These are phyloP conservation scores for Colletotrichum sp. DNA, from an alignment of 2,329 filamentous ascomycete species.

Conservation along the genomic window DNA sequence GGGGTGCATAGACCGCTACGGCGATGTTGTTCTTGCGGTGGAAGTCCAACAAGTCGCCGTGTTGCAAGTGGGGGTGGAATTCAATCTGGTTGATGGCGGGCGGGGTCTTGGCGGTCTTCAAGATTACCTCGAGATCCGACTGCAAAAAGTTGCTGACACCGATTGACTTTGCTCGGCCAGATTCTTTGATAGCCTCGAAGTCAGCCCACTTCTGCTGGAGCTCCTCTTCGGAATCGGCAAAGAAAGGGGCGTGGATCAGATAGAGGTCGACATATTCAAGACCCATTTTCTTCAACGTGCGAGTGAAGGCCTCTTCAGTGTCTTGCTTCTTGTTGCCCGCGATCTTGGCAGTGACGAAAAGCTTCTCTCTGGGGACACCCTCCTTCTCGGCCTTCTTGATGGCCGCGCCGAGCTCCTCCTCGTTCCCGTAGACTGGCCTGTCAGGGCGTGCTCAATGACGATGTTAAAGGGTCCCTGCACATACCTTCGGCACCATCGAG, in stretches of 20 bases:
- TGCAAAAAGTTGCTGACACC: conserved; percentile 79
- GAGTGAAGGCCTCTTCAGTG: conserved; percentile 56
- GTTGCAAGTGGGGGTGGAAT: conserved; percentile 78
- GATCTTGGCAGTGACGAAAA: conserved; percentile 72
- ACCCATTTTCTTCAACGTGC: conserved; percentile 68
- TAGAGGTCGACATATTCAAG: conserved; percentile 78
- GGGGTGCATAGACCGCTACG: conserved; percentile 58
- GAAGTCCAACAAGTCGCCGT: conserved; percentile 63
- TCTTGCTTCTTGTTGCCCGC: conserved; percentile 42
- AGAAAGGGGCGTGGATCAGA: conserved; percentile 65
- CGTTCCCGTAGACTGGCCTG: conserved; percentile 63
- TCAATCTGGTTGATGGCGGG: conserved; percentile 84
- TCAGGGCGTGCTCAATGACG: conserved; percentile 10
- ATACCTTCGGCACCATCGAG: conserved; percentile 76
- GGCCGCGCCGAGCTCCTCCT: conserved; percentile 73
- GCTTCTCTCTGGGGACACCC: conserved; percentile 67
- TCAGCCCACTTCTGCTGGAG: conserved; percentile 67
- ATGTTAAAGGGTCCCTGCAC: conserved; percentile 5
- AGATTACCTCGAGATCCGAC: conserved; percentile 58
- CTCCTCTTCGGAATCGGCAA: conserved; percentile 51
- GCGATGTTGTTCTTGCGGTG: conserved; percentile 63
- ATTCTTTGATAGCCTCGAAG: conserved; percentile 69
- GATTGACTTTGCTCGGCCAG: conserved; percentile 71
- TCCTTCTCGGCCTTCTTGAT: conserved; percentile 71
- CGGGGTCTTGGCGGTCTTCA: conserved; percentile 62